phyloP scores from a whole-genome alignment of 306 rosid species.

The Dryas octopetala region DNA sequence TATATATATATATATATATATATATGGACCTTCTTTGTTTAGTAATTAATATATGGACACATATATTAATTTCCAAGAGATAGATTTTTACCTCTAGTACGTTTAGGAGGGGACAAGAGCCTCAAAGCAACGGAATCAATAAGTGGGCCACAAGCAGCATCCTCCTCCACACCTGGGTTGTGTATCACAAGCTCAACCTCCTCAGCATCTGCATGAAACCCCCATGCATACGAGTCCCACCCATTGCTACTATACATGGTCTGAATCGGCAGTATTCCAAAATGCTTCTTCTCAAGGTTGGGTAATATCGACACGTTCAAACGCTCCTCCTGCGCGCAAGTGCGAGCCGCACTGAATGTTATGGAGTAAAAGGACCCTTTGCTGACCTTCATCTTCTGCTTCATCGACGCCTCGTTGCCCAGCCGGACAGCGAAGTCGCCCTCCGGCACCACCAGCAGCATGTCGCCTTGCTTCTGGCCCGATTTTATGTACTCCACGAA shows the following conservation, averaged over 20 bases:
- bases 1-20: too few species aligned
- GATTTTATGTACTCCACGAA: slow-evolving; percentile 71
- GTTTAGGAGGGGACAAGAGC: slow-evolving; percentile 51
- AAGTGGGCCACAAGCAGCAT: slow-evolving; percentile 85
- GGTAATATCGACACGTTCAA: slow-evolving; percentile 60
- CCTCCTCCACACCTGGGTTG: slow-evolving; percentile 60
- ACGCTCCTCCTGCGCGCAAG: slow-evolving; percentile 77
- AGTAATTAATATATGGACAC: too few species aligned
- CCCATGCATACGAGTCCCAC: slow-evolving; percentile 74
- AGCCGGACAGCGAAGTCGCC: slow-evolving; percentile 69
- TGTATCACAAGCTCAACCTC: slow-evolving; percentile 51
- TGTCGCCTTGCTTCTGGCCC: slow-evolving; percentile 85
- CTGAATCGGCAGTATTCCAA: slow-evolving; percentile 68
- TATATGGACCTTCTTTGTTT: too few species aligned
- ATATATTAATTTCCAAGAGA: too few species aligned
- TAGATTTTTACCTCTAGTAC: slow-evolving; percentile 42
- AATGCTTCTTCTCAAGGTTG: slow-evolving; percentile 44
- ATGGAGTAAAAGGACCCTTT: slow-evolving; percentile 57
- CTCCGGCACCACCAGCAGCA: slow-evolving; percentile 64
- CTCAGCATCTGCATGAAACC: slow-evolving; percentile 47
- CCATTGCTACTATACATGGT: slow-evolving; percentile 78
- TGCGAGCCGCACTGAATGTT: slow-evolving; percentile 68
- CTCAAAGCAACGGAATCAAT: slow-evolving; percentile 68
- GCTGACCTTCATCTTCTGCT: slow-evolving; percentile 46
- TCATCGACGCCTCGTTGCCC: slow-evolving; percentile 73